Evolutionary conservation across 2,329 filamentous ascomycete species (phyloP).

Genomic region (Aspergillus sp.): DNA sequence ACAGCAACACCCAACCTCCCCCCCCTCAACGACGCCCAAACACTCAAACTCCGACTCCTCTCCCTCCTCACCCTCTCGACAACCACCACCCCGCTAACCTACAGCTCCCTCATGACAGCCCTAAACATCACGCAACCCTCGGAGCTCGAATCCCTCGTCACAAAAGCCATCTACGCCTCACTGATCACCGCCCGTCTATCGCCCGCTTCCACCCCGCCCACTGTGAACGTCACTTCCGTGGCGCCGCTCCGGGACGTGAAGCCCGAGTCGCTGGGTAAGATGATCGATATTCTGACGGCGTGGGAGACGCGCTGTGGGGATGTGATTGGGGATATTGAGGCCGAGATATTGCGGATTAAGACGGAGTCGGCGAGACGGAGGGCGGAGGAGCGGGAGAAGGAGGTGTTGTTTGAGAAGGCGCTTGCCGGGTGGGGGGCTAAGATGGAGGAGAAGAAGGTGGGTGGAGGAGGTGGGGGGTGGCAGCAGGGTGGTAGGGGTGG

Average conservation of each 20-base stretch:
- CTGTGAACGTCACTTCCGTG: constrained; percentile 76
- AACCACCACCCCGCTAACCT: constrained; percentile 68
- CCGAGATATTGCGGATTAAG: constrained; percentile 70
- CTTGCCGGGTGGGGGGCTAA: constrained; percentile 43
- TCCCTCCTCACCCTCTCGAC: constrained; percentile 80
- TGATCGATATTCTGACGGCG: constrained; percentile 67
- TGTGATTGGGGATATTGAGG: constrained; percentile 74
- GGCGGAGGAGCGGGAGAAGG: constrained; percentile 52
- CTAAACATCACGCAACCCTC: constrained; percentile 68
- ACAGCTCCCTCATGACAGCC: constrained; percentile 65
- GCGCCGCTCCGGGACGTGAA: constrained; percentile 83
- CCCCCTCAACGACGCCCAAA: constrained; percentile 69
- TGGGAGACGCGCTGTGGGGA: constrained; percentile 79
- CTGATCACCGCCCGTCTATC: constrained; percentile 83
- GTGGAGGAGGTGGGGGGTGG: constrained; percentile 11
- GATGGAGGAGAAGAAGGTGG: constrained; percentile 4
- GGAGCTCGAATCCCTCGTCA: constrained; percentile 82
- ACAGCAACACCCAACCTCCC: constrained; percentile 64
- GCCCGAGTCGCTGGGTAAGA: constrained; percentile 68
- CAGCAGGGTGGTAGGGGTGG: constrained; percentile 13
- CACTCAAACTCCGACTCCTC: constrained; percentile 84
- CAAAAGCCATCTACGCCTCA: constrained; percentile 81
- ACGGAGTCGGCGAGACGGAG: constrained; percentile 58
- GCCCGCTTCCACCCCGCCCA: constrained; percentile 74
- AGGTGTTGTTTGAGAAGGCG: constrained; percentile 53